phyloP scores from a whole-genome alignment of 176 grass and related monocot species.

The Metroxylon sagu region DNA sequence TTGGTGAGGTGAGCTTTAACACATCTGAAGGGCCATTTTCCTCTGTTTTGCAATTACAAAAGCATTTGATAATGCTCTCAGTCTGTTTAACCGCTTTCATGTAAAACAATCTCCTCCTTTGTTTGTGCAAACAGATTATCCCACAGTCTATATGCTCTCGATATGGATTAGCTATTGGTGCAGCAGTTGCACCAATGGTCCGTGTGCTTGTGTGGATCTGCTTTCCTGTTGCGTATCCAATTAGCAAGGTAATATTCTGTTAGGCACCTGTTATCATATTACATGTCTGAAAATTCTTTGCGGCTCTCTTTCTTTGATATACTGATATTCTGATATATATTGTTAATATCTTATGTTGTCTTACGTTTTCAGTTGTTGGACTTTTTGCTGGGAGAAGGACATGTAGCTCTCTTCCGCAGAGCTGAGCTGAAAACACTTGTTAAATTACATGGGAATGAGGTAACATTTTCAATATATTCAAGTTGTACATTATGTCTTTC shows the following conservation, averaged over 20 bases:
- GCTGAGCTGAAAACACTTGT: conserved; percentile 95
- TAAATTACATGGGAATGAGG: conserved; percentile 84
- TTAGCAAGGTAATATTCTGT: conserved; percentile 58
- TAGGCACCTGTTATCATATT: neutral
- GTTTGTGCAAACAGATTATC: conserved; percentile 45
- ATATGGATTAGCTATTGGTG: conserved; percentile 83
- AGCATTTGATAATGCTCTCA: neutral
- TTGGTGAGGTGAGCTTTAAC: conserved; percentile 59
- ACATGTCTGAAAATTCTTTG: neutral
- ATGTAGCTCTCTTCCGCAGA: conserved; percentile 78
- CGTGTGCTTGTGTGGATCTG: conserved; percentile 81
- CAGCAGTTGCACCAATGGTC: conserved; percentile 65
- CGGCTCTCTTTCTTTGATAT: neutral
- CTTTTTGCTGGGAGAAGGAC: conserved; percentile 60
- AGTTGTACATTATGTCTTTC: too few species aligned
- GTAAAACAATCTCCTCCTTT: neutral
- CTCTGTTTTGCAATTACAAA: too few species aligned
- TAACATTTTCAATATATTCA: conserved; percentile 7
- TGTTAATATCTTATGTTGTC: too few species aligned
- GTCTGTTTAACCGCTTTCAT: neutral
- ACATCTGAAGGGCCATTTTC: too few species aligned
- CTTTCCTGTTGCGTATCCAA: conserved; percentile 88
- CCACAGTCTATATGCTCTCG: conserved; percentile 74
- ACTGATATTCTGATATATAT: too few species aligned
- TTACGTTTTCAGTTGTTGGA: conserved; percentile 67